Evolutionary conservation across 2,329 filamentous ascomycete genomes (phyloP), one percentile per base, ranked within the genome.

Genomic region (Huntiella abstrusa): DNA sequence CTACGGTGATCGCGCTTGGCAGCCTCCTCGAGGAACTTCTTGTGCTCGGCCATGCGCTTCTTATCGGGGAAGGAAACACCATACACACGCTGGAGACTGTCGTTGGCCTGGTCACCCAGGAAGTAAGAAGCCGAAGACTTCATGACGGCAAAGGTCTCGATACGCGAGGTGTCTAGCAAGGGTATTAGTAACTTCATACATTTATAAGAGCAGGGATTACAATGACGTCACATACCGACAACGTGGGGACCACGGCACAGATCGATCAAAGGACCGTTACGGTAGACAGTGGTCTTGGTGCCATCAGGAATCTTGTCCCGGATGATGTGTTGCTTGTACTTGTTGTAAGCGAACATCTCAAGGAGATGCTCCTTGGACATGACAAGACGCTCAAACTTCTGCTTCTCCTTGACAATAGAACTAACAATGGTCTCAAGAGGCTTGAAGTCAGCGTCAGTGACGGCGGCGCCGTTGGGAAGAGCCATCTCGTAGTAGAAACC

Each of bases 401-500:
- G 88, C 70, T 92, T 94, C 65, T 95, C 87, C 70, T 95, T 95
- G 63, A 93, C 83, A 53, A 91, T 86, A 59, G 78, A 81, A 57
- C 73, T 70, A 28, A 87, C 83, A 52, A 86, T 77, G 50, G 70
- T 77, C 64, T 94, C 86, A 15, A 96, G 69, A 1, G 82, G 77
- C 61, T 87, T 81, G 74, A 85, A 87, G 63, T 96, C 91, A 48
- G 70, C 63, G 54, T 80, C 70, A 49, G 79, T 75, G 36, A 94
- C 83, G 57, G 69, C 77, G 57, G 64, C 67, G 47, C 78, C 77
- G 35, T 80, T 78, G 41, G 81, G 75, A 39, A 84, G 69, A 32
- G 82, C 82, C 87, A 96, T 95, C 64, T 96, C 85, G 63, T 95
- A 96, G 71, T 94, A 95, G 70, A 94, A 95, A 35, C 86, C 88